Percentiles rank a stretch among this genome's conserved stretches.
Evolutionary conservation across 73 alveolate species (phyloP).

Genomic region (Urostyla sp.): DNA sequence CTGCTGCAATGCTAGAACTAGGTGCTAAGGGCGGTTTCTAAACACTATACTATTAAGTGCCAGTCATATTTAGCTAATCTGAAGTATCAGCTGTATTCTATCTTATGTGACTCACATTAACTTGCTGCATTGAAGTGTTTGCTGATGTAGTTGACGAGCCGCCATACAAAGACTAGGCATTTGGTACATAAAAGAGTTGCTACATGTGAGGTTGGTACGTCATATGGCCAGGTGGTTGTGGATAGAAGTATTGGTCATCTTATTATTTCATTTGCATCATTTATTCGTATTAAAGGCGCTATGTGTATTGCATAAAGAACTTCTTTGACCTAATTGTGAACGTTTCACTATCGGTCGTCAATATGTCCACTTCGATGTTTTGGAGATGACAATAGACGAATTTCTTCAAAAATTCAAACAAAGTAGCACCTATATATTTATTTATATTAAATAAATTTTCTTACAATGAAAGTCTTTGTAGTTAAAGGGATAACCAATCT

Average conservation of each 20-base stretch:
- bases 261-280: no score
- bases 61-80: conserved; percentile 7
- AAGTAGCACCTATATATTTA: not conserved
- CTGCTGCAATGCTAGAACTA: not conserved
- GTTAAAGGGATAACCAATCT: conserved; percentile 8
- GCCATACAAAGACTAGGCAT: conserved; percentile 31
- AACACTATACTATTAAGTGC: not conserved
- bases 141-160: conserved; percentile 55
- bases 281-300: no score
- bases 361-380: conserved; percentile 30
- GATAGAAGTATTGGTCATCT: no score
- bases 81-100: conserved; percentile 27
- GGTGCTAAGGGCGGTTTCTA: conserved; percentile 38
- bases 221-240: no score
- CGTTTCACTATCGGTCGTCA: conserved; percentile 11
- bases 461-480: conserved; percentile 37
- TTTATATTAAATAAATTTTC: no score
- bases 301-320: conserved; percentile 23
- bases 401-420: conserved; percentile 43
- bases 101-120: conserved; percentile 48
- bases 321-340: conserved; percentile 14
- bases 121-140: conserved; percentile 9
- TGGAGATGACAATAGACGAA: conserved; percentile 34
- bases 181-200: conserved; percentile 40
- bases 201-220: no score